phyloP scores from a whole-genome alignment of 768 basidiomycete species.

The Naganishia friedmannii region DNA sequence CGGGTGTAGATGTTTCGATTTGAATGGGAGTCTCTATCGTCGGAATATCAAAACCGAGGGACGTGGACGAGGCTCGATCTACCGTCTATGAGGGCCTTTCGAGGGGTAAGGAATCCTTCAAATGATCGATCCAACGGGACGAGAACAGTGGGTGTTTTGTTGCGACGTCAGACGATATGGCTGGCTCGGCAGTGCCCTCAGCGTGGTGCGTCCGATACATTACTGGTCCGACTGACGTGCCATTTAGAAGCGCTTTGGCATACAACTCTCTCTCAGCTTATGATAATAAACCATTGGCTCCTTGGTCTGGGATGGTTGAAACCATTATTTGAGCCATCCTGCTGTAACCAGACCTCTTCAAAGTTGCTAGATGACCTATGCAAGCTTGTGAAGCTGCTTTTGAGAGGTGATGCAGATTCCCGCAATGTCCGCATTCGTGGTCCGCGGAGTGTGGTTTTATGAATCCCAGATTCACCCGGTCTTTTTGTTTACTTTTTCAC shows the following conservation, averaged over 20 bases:
- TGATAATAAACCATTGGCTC: too few relatives aligned
- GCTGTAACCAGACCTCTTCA: too few relatives aligned
- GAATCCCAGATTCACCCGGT: constrained; percentile 7
- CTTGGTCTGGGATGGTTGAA: too few relatives aligned
- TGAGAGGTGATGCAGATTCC: neutral
- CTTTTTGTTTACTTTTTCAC: constrained; percentile 6
- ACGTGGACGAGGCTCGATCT: neutral
- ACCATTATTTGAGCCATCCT: too few relatives aligned
- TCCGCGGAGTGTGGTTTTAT: too few relatives aligned
- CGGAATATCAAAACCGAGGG: neutral
- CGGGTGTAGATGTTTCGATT: neutral
- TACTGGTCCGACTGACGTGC: too few relatives aligned
- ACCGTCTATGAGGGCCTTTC: constrained; percentile 19
- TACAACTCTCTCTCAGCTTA: too few relatives aligned
- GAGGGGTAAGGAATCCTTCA: neutral
- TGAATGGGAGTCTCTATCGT: neutral
- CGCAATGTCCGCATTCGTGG: too few relatives aligned
- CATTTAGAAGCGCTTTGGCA: too few relatives aligned
- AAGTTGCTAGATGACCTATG: too few relatives aligned
- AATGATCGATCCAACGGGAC: neutral
- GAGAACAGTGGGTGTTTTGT: neutral
- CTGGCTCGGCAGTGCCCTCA: constrained; percentile 2
- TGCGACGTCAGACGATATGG: constrained; percentile 23
- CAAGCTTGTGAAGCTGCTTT: too few relatives aligned
- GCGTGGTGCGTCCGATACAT: too few relatives aligned